Evolutionary conservation across 2,329 filamentous ascomycete species (phyloP).

Genomic region (Alternaria ethzedia): DNA sequence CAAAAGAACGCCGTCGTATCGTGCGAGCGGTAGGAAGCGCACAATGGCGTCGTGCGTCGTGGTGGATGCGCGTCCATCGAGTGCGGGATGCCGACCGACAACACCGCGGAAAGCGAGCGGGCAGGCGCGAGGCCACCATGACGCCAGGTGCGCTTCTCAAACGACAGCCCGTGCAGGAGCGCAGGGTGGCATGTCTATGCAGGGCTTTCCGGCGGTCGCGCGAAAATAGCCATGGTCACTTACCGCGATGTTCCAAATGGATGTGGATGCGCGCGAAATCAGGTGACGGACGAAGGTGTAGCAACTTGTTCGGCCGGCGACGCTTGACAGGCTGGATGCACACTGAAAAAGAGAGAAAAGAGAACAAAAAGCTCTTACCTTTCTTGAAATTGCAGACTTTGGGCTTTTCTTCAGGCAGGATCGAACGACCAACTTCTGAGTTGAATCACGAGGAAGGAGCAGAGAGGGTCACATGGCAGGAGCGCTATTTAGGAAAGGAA

Average conservation of each 20-base stretch:
- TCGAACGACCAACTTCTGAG: not conserved
- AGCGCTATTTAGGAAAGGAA: slow-evolving; percentile 2
- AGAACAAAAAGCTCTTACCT: slow-evolving; percentile 6
- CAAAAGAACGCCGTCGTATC: slow-evolving; percentile 35
- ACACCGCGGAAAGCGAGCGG: slow-evolving; percentile 21
- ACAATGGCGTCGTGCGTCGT: slow-evolving; percentile 41
- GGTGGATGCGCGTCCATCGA: slow-evolving; percentile 29
- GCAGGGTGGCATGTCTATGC: not conserved
- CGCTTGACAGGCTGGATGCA: not conserved
- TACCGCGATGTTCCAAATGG: slow-evolving; percentile 8
- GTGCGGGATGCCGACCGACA: slow-evolving; percentile 31
- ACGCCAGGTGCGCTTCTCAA: slow-evolving; percentile 18
- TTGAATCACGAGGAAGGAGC: slow-evolving; percentile 16
- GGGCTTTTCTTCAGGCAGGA: not conserved
- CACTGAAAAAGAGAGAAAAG: not conserved
- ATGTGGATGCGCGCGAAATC: slow-evolving; percentile 1
- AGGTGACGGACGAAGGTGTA: slow-evolving; percentile 2
- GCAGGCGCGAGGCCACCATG: slow-evolving; percentile 18
- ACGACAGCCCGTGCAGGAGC: slow-evolving; percentile 3
- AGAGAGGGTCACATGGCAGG: slow-evolving; percentile 11
- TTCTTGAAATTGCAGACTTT: not conserved
- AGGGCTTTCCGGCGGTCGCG: not conserved
- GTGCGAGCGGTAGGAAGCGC: slow-evolving; percentile 27
- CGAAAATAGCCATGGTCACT: slow-evolving; percentile 5
- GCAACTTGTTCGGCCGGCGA: not conserved